Evolutionary conservation across 306 rosid genomes (phyloP), one percentile per base, ranked within the genome.

Genomic region (Crotalaria pallida): DNA sequence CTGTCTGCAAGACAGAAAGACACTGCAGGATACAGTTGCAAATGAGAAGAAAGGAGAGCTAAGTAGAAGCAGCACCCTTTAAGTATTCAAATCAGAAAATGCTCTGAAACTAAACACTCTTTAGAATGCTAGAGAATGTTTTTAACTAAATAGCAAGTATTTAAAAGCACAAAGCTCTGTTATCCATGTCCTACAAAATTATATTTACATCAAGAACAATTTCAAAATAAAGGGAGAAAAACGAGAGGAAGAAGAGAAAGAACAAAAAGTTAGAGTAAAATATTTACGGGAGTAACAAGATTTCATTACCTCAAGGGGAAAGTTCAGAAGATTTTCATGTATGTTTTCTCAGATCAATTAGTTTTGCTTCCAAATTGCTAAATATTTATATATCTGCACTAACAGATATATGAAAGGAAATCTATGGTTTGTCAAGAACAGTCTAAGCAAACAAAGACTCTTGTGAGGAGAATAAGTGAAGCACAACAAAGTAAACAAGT

Each of bases 361-460:
- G 6, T 40, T 58, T 43, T 5, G 34, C 9, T 61, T 64, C 8
- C 17, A 24, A 10, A 11, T 16, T 24, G 47, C 11, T 15, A 64
- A 29, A 44, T 40, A 40, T 17, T 21, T 40, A 40, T 17, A 33
- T 59, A 33, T 72, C 16, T 44, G 57, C 12, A 18, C 3, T 23
- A 47, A 4, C 15, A 17, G 27, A 34, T 3, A 10, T 6, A 10
- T 5, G 11, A 11, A 8, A 21, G 17, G 24, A 73, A 73, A 48
- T 74, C 7, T 55, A 5, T 19, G 73, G 29, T 21, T 52, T 2
- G 51, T 66, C 79, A 66, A 74, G 66, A 38, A 41, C 0, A 74
- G 73, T 74, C 79, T 11, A 74, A 36, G 43, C 41, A 34, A 34
- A 34, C 11, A 34, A 8, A 34, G 0, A 34, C 41, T 34, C 41